Base-by-base conservation (phyloP, 2,329 filamentous ascomycete species). In the Arthrinium puccinioides region DNA sequence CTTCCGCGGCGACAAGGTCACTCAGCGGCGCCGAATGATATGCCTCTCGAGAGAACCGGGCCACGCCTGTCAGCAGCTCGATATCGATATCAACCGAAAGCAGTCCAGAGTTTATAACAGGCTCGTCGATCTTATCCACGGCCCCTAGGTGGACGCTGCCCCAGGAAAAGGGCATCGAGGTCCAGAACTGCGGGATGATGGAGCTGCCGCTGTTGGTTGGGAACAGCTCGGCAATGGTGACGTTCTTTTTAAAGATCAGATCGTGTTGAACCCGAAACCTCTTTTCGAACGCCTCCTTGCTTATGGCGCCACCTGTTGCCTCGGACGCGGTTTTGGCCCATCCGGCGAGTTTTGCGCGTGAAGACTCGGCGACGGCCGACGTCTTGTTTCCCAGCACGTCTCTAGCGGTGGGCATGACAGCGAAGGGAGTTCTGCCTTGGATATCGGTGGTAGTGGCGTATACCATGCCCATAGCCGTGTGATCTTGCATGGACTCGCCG, bases 401-500 rank as follows among this genome's bases (percentile, higher is more conserved):
- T 10, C 49, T 36, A 0, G 56, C 59, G 2, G 54, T 62, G 9
- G 52, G 40, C 20, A 64, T 65, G 4, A 53, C 53, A 4, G 52
- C 54, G 40, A 57, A 62, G 0, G 54, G 54, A 0, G 48, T 46
- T 6, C 37, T 44, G 4, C 48, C 46, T 2, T 41, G n/a, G 8
- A 49, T 49, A 11, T 19, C 10, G 2, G 44, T 15, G 11, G 41
- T 51, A 29, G 41, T 45, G 9, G 37, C 43, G 32, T 55, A 61
- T 5, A 41, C 27, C 6, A 63, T 33, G 1, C 36, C 25, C 3
- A 44, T 49, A 39, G 54, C 55, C 11, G 72, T 53, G 48, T 78
- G 72, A 33, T 75, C 70, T 43, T 71, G 63, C 1, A 75, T 53
- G 46, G 73, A 69, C 46, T 70, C 67, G 1, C 72, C 72, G 0